These are phyloP conservation scores for Pythium monospermum DNA, from an alignment of 352 stramenopile genomes.

Conservation along the genomic window DNA sequence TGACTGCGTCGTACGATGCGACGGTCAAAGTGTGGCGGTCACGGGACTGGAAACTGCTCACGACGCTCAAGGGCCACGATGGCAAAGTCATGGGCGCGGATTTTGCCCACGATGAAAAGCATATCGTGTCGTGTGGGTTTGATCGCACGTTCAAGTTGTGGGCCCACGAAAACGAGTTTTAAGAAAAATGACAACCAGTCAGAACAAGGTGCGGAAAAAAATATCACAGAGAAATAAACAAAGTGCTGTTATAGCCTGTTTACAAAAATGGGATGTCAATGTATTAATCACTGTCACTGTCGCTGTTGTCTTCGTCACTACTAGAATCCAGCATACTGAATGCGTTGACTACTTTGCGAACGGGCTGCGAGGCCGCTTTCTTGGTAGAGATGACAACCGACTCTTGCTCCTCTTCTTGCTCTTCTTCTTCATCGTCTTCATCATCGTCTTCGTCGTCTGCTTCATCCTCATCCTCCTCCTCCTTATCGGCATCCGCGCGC, in stretches of 20 bases:
- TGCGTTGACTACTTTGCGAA: constrained; percentile 16
- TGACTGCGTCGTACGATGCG: constrained; percentile 93
- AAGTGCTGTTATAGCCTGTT: not conserved
- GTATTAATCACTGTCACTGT: constrained; percentile 20
- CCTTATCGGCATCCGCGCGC: constrained; percentile 10
- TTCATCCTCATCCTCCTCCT: constrained; percentile 22
- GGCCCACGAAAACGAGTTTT: constrained; percentile 89
- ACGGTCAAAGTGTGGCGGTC: constrained; percentile 93
- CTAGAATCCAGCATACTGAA: constrained; percentile 26
- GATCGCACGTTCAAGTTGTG: constrained; percentile 93
- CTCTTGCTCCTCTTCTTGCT: constrained; percentile 8
- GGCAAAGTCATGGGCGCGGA: constrained; percentile 94
- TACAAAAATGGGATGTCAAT: not conserved
- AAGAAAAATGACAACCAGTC: constrained; percentile 9
- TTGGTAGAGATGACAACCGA: not conserved
- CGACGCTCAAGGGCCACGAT: constrained; percentile 89
- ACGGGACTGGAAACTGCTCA: constrained; percentile 91
- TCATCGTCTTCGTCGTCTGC: not conserved
- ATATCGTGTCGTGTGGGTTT: constrained; percentile 86
- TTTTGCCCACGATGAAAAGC: constrained; percentile 85
- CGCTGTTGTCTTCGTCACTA: constrained; percentile 17
- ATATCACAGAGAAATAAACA: not conserved
- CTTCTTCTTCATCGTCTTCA: not conserved
- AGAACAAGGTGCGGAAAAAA: too few species aligned
- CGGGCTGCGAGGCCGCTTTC: not conserved